A percentile compares a stretch with the other conserved stretches of the same genome.
Conservation (phyloP, 2,329 filamentous ascomycete species). For the Arthrobotrys megalospora region DNA sequence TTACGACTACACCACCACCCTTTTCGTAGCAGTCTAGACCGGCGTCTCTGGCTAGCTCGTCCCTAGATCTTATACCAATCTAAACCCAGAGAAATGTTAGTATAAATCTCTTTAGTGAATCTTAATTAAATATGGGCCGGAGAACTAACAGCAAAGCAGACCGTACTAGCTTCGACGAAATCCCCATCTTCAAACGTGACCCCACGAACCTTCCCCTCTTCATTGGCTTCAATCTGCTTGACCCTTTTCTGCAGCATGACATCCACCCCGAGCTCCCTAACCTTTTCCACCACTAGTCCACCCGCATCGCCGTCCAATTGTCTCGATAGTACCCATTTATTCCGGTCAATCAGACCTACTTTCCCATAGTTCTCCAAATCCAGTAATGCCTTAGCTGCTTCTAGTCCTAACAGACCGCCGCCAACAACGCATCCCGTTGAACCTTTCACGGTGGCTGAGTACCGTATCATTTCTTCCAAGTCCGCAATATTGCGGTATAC, state of each 20-base stretch:
- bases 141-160: slow-evolving; percentile 81
- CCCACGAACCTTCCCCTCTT: slow-evolving; percentile 78
- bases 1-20: slow-evolving; percentile 82
- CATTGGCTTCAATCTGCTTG: slow-evolving; percentile 78
- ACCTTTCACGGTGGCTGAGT: slow-evolving; percentile 77
- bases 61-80: slow-evolving; percentile 85
- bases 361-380: slow-evolving; percentile 81
- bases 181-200: slow-evolving; percentile 86
- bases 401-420: slow-evolving; percentile 85
- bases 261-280: slow-evolving; percentile 82
- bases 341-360: slow-evolving; percentile 85
- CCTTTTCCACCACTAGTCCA: slow-evolving; percentile 84
- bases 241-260: slow-evolving; percentile 84
- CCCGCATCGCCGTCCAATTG: slow-evolving; percentile 88
- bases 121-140: neutral
- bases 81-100: slow-evolving; percentile 62
- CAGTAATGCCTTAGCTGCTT: slow-evolving; percentile 93
- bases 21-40: slow-evolving; percentile 81
- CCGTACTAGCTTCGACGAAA: slow-evolving; percentile 80
- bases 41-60: slow-evolving; percentile 79
- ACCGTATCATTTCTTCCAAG: slow-evolving; percentile 81
- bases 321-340: slow-evolving; percentile 84
- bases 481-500: slow-evolving; percentile 91
- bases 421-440: slow-evolving; percentile 83
- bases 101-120: neutral